Conservation (phyloP, 163 green algal genomes). For the Scenedesmus sp. region DNA sequence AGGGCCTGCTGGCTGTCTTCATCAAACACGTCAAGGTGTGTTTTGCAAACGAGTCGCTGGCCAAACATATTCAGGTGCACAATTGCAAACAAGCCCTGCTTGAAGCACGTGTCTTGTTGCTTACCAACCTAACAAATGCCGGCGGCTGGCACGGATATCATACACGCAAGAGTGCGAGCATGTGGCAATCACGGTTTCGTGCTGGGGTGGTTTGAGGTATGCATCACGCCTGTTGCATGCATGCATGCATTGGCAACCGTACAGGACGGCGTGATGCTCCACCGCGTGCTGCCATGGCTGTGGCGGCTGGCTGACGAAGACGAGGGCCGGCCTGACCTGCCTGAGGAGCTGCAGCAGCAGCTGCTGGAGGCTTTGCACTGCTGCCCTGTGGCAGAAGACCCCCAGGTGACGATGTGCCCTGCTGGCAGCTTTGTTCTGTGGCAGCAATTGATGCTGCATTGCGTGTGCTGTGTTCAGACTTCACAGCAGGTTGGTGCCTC, state of each 20-base stretch:
- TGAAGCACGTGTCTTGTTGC: not conserved
- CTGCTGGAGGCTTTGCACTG: conserved; percentile 32
- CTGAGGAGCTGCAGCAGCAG: conserved; percentile 8
- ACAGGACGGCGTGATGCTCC: conserved; percentile 53
- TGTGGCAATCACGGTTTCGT: no score
- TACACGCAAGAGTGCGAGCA: no score
- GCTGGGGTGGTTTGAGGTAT: not conserved
- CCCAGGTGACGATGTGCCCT: conserved; percentile 10
- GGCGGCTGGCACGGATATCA: no score
- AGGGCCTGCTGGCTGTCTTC: conserved; percentile 41
- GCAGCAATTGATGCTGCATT: no score
- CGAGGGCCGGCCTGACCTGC: not conserved
- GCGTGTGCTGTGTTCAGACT: no score
- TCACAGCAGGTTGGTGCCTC: no score
- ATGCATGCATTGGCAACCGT: not conserved
- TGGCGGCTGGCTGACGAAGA: conserved; percentile 52
- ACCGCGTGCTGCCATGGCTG: conserved; percentile 53
- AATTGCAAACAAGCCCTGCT: not conserved
- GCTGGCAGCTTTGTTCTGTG: not conserved
- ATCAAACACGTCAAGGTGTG: conserved; percentile 41
- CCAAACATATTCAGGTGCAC: not conserved
- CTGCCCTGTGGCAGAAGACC: conserved; percentile 41
- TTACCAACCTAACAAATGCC: no score
- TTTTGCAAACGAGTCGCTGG: not conserved
- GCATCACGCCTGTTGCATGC: not conserved